Evolutionary conservation across 768 basidiomycete species (phyloP).

Genomic region (Collybia nuda): DNA sequence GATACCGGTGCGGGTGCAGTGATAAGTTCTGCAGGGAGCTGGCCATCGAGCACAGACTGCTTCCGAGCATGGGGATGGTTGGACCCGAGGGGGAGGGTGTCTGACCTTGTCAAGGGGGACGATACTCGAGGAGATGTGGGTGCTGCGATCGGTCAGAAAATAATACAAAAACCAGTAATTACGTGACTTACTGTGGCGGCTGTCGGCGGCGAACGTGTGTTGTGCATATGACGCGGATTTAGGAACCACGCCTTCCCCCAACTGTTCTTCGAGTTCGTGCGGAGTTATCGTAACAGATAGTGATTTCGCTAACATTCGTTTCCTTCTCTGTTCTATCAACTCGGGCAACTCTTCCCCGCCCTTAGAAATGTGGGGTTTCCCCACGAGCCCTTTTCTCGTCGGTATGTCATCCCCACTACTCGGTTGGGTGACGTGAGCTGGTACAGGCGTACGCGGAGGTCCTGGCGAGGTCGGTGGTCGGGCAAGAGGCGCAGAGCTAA

Average conservation of each 20-base stretch:
- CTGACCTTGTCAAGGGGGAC: slow-evolving; percentile 50
- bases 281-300: slow-evolving; percentile 64
- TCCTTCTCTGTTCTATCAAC: slow-evolving; percentile 53
- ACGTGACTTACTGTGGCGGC: slow-evolving; percentile 16
- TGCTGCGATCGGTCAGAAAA: slow-evolving; percentile 14
- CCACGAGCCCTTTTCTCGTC: slow-evolving; percentile 56
- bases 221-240: slow-evolving; percentile 30
- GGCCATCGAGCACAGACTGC: slow-evolving; percentile 61
- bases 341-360: slow-evolving; percentile 39
- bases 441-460: slow-evolving; percentile 38
- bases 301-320: slow-evolving; percentile 56
- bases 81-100: slow-evolving; percentile 50
- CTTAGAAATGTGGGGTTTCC: slow-evolving; percentile 31
- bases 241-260: slow-evolving; percentile 27
- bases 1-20: slow-evolving; percentile 26
- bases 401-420: slow-evolving; percentile 29
- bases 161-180: slow-evolving; percentile 3
- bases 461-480: slow-evolving; percentile 85
- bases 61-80: slow-evolving; percentile 81
- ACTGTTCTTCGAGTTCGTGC: slow-evolving; percentile 39
- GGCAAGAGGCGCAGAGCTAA: slow-evolving; percentile 80
- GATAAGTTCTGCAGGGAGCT: slow-evolving; percentile 31
- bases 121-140: slow-evolving; percentile 34
- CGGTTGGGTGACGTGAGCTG: slow-evolving; percentile 18
- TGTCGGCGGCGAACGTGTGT: slow-evolving; percentile 20